Conservation (phyloP, 495 filamentous ascomycete genomes). For the Tuber borchii region DNA sequence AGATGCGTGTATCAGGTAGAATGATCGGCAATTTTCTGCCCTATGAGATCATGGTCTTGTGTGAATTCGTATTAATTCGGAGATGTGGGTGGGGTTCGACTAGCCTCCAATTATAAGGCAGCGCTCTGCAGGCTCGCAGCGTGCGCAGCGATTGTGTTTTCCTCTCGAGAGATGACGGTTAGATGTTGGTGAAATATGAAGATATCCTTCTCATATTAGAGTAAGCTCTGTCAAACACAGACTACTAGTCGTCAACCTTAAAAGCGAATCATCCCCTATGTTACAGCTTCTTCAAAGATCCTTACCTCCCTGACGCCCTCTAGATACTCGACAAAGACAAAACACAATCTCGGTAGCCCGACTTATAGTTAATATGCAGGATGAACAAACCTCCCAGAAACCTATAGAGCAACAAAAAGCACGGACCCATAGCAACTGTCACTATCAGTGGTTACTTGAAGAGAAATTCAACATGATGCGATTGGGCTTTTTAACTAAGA, state of each 20-base stretch:
- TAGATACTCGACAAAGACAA: neutral
- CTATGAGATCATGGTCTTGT: neutral
- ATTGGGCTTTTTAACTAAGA: neutral
- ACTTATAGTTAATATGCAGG: neutral
- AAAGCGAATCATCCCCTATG: neutral
- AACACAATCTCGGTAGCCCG: neutral
- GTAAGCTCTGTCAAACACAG: neutral
- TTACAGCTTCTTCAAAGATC: neutral
- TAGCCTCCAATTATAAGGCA: neutral
- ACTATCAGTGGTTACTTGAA: neutral
- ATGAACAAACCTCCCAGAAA: neutral
- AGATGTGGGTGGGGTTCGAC: neutral
- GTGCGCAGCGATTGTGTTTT: neutral
- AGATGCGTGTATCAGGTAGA: neutral
- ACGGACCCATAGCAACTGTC: neutral
- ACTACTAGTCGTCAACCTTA: neutral
- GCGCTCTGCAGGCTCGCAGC: neutral
- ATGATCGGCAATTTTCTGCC: neutral
- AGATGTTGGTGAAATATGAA: neutral
- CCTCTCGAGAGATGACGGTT: neutral
- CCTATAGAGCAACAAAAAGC: neutral
- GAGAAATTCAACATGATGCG: neutral
- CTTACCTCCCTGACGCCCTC: neutral
- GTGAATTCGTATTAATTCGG: neutral
- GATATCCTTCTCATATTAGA: neutral